Conservation (phyloP, 345 rosid species). For the Kernera saxatilis region DNA sequence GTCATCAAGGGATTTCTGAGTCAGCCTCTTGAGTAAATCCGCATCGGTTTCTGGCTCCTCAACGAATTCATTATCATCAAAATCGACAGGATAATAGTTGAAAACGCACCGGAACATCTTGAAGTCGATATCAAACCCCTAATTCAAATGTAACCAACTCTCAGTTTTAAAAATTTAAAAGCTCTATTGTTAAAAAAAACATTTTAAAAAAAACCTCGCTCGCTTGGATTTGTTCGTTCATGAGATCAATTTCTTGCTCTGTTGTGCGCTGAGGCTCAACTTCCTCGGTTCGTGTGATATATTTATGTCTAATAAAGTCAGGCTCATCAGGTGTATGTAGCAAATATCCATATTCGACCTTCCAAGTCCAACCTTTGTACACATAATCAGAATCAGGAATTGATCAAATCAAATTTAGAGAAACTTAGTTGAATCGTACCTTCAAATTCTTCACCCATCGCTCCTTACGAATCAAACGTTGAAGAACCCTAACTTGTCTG, state of each 20-base stretch:
- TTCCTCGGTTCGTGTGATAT: not conserved
- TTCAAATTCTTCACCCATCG: not conserved
- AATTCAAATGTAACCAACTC: not conserved
- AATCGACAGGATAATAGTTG: not conserved
- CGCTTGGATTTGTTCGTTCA: not conserved
- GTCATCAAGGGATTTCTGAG: not conserved
- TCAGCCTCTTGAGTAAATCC: not conserved
- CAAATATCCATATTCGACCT: not conserved
- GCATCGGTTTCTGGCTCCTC: not conserved
- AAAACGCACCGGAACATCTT: not conserved
- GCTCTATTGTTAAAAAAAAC: not conserved
- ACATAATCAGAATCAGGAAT: not conserved
- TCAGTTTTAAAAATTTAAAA: not conserved
- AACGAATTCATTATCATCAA: not conserved
- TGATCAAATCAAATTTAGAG: not conserved
- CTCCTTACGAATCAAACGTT: not conserved
- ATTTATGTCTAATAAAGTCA: not conserved
- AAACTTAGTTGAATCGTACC: not conserved
- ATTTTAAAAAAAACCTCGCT: not conserved
- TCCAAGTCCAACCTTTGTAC: not conserved
- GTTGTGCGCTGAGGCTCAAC: not conserved
- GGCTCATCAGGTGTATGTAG: not conserved
- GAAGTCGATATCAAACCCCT: conserved; percentile 1
- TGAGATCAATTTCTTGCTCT: not conserved
- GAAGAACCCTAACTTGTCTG: not conserved